phyloP scores from a whole-genome alignment of 768 basidiomycete species.

The Boletus vermiculosoides region DNA sequence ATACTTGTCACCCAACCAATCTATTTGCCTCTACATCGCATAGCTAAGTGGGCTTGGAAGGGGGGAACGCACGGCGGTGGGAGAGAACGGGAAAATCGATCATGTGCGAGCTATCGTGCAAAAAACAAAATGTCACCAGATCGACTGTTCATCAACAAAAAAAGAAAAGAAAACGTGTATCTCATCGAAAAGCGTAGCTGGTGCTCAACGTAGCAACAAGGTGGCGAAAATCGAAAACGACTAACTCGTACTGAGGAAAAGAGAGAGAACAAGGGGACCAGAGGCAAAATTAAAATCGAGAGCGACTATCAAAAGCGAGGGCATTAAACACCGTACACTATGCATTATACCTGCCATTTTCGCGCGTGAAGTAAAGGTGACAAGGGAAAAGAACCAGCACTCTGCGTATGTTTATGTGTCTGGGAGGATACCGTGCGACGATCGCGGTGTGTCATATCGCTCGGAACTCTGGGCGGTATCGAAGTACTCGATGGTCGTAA shows the following conservation, averaged over 20 bases:
- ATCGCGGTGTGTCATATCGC: conserved; percentile 1
- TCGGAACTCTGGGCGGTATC: neutral
- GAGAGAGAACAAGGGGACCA: neutral
- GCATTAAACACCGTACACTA: conserved; percentile 1
- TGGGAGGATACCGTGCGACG: conserved; percentile 3
- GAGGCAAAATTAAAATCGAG: neutral
- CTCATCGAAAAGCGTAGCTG: neutral
- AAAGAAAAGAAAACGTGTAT: neutral
- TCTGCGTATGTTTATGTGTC: conserved; percentile 9
- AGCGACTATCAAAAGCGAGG: neutral
- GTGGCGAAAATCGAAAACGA: neutral
- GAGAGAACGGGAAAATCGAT: neutral
- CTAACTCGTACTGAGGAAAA: neutral
- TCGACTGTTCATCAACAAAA: neutral
- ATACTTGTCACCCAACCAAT: neutral
- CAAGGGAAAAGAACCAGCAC: neutral
- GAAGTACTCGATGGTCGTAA: conserved; percentile 2
- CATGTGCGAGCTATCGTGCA: neutral
- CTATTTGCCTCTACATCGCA: neutral
- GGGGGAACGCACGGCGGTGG: neutral
- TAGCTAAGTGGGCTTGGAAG: neutral
- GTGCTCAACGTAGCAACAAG: neutral
- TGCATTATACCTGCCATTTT: conserved; percentile 8
- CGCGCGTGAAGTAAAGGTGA: neutral
- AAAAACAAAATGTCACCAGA: neutral